A percentile compares a stretch with the other conserved stretches of the same genome.
Evolutionary conservation across 352 stramenopile genomes (phyloP).

Genomic region (Phytophthora multivora): DNA sequence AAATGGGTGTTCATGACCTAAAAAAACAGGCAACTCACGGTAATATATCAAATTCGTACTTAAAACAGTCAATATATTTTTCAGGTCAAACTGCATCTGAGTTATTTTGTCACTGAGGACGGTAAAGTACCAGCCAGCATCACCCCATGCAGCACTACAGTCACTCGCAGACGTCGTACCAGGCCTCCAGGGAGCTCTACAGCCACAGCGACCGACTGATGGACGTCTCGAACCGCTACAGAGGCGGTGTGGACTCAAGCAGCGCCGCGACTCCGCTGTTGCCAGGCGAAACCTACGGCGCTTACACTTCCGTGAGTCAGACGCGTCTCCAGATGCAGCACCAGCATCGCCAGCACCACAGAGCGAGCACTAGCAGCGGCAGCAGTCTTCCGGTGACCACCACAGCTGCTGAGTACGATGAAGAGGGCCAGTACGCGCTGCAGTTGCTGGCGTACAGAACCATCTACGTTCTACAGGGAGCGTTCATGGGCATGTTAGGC

Average conservation of each 20-base stretch:
- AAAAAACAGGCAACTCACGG: slow-evolving; percentile 10
- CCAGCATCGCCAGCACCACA: slow-evolving; percentile 37
- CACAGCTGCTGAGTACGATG: slow-evolving; percentile 29
- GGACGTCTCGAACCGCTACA: slow-evolving; percentile 28
- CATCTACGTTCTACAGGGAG: slow-evolving; percentile 73
- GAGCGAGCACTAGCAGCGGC: slow-evolving; percentile 28
- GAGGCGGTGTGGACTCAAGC: slow-evolving; percentile 9
- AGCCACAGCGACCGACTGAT: slow-evolving; percentile 12
- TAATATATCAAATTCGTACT: slow-evolving; percentile 24
- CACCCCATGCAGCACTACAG: slow-evolving; percentile 34
- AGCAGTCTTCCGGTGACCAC: slow-evolving; percentile 24
- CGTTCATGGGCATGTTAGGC: slow-evolving; percentile 70
- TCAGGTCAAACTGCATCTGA: slow-evolving; percentile 13
- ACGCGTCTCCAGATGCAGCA: slow-evolving; percentile 30
- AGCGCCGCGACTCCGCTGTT: slow-evolving; percentile 9
- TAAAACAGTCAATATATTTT: slow-evolving; percentile 2
- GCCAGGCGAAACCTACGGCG: slow-evolving; percentile 18
- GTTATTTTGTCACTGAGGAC: slow-evolving; percentile 3
- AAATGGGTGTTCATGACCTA: slow-evolving; percentile 5
- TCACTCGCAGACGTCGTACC: slow-evolving; percentile 22
- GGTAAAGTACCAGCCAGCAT: neutral
- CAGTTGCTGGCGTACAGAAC: slow-evolving; percentile 68
- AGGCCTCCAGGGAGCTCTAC: slow-evolving; percentile 24
- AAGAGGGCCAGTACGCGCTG: slow-evolving; percentile 56
- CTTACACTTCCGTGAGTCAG: slow-evolving; percentile 26